Evolutionary conservation across 2,329 filamentous ascomycete species (phyloP), one percentile per base, ranked within the genome.

Genomic region (Nothopassalora personata): DNA sequence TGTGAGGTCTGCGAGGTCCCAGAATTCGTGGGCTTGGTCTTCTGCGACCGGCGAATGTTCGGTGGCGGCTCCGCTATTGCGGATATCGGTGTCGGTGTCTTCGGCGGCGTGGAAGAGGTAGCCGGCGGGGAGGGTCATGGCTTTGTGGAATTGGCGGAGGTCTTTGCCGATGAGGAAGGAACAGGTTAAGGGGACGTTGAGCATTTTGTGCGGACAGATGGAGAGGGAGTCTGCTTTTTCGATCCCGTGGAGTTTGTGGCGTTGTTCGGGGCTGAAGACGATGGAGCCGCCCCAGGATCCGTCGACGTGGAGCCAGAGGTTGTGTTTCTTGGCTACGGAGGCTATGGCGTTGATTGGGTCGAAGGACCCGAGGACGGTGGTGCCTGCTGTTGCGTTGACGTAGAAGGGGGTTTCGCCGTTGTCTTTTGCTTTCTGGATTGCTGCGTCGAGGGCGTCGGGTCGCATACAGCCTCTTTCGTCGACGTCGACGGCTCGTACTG

Each of bases 131-230:
- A 96, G 82, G 2, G 89, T 96, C 76, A 96, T 96, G 11, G 91
- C 91, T 50, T 76, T 79, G 73, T 94, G 88, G 73, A 97, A 95
- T 27, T 87, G 77, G 57, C 81, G 79, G 70, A 95, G 76, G 71
- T 97, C 92, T 1, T 83, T 82, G 0, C 85, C 87, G 11, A 99
- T 81, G 4, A 99, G 82, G 77, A 96, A 97, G 0, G 88, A 92
- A 76, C 92, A 97, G 0, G 92, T 96, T 45, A 95, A 78, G 0
- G 94, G 93, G 2, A 91, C 89, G 59, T 90, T 90, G 71, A 97
- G 83, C 94, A 97, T 97, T 77, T 97, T 97, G 77, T 99, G 94
- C 58, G 94, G 92, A 74, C 96, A 97, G 56, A 96, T 83, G 1
- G 91, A 90, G 43, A 97, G 79, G 13, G 86, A 90, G 74, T 97